A percentile compares a stretch with the other conserved stretches of the same genome.
These are phyloP conservation scores for Candida morakotiae DNA, from an alignment of 805 yeast genomes.

Conservation along the genomic window DNA sequence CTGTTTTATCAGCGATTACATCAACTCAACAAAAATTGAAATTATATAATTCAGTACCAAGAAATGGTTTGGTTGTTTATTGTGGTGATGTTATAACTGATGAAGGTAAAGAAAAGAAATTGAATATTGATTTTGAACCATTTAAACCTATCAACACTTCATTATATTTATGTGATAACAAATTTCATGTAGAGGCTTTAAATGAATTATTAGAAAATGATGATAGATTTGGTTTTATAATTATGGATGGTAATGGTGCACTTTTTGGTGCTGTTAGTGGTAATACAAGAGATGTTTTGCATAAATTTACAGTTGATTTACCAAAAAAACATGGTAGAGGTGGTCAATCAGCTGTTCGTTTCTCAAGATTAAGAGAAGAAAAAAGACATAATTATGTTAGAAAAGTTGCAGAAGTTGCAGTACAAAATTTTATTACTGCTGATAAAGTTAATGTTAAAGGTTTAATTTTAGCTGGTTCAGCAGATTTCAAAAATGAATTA, in stretches of 20 bases:
- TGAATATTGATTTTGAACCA: conserved; percentile 96
- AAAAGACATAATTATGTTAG: conserved; percentile 98
- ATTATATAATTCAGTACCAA: conserved; percentile 83
- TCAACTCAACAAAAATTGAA: conserved; percentile 97
- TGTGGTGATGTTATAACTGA: conserved; percentile 98
- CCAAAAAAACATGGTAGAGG: conserved; percentile 99
- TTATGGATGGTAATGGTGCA: conserved; percentile 99
- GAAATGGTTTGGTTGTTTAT: conserved; percentile 91
- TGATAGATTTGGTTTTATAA: conserved; percentile 94
- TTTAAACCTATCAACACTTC: conserved; percentile 99
- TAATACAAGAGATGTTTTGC: conserved; percentile 93
- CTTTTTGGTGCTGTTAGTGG: conserved; percentile 94
- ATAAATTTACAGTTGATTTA: conserved; percentile 91
- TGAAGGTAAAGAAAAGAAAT: conserved; percentile 96
- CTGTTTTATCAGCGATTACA: conserved; percentile 94
- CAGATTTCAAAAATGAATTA: conserved; percentile 96
- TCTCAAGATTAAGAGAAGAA: conserved; percentile 97
- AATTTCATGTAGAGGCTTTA: conserved; percentile 96
- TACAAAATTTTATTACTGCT: conserved; percentile 90
- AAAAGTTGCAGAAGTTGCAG: conserved; percentile 97
- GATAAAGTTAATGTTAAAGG: conserved; percentile 96
- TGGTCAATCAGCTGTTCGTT: conserved; percentile 99
- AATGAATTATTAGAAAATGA: conserved; percentile 92
- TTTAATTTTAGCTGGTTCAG: conserved; percentile 95
- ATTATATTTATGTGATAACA: conserved; percentile 89